phyloP scores from a whole-genome alignment of 1,284 basidiomycete genomes.

The Fomitopsis palustris region DNA sequence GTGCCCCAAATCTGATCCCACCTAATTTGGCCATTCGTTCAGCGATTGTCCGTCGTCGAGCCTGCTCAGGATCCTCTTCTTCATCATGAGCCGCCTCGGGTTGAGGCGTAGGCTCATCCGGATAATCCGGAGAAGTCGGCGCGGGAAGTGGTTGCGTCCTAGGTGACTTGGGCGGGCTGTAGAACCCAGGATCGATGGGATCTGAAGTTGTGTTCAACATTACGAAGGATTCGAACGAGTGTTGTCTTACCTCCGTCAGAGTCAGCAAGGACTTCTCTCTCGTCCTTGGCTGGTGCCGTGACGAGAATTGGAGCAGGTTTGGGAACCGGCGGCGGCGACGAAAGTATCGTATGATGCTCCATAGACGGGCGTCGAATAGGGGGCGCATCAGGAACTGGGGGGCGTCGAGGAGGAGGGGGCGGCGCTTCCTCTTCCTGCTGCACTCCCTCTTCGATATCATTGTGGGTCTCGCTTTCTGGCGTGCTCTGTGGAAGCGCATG shows the following conservation, averaged over 20 bases:
- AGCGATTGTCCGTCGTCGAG: constrained; percentile 60
- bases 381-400: constrained; percentile 6
- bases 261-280: constrained; percentile 51
- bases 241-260: constrained; percentile 52
- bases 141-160: constrained; percentile 10
- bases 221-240: not conserved
- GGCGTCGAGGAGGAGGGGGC: constrained; percentile 14
- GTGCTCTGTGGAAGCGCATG: not conserved
- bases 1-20: constrained; percentile 66
- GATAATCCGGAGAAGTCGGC: constrained; percentile 11
- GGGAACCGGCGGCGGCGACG: not conserved
- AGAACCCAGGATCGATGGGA: constrained; percentile 63
- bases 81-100: constrained; percentile 13
- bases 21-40: constrained; percentile 79
- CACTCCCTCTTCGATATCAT: not conserved
- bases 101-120: constrained; percentile 1
- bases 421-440: constrained; percentile 9
- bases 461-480: too few relatives aligned
- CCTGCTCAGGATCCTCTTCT: constrained; percentile 45
- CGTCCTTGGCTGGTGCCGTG: not conserved
- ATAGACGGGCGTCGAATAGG: constrained; percentile 2
- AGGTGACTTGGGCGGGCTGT: constrained; percentile 33
- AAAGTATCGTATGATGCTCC: not conserved
- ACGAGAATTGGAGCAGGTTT: not conserved
- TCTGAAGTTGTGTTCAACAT: constrained; percentile 36